Conservation (phyloP, 1,139 yeast genomes). For the Kazachstania sp. region DNA sequence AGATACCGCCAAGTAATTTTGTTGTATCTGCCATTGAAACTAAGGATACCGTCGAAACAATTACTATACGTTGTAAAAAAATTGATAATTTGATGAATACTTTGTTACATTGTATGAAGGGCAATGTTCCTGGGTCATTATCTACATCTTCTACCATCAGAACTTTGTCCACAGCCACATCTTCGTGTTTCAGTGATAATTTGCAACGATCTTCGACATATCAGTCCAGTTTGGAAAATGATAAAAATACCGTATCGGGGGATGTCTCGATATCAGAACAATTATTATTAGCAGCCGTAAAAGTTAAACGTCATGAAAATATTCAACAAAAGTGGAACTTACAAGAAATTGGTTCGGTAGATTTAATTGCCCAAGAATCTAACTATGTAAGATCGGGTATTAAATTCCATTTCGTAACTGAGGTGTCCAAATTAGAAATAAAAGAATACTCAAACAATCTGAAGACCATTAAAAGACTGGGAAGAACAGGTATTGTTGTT, state of each 20-base stretch:
- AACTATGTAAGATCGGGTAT: constrained; percentile 13
- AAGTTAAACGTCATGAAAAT: constrained; percentile 8
- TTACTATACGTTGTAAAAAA: constrained; percentile 19
- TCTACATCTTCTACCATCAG: constrained; percentile 14
- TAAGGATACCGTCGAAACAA: constrained; percentile 4
- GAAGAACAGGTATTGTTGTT: constrained; percentile 22
- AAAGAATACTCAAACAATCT: constrained; percentile 8
- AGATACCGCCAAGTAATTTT: constrained; percentile 15
- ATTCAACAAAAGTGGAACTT: constrained; percentile 8
- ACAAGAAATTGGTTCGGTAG: constrained; percentile 6
- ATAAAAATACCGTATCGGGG: neutral
- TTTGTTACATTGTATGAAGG: constrained; percentile 18
- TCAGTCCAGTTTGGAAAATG: neutral
- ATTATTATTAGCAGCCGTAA: constrained; percentile 7
- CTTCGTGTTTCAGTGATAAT: constrained; percentile 8
- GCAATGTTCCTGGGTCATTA: constrained; percentile 10
- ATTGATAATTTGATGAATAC: constrained; percentile 17
- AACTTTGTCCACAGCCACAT: constrained; percentile 9
- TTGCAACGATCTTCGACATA: constrained; percentile 1
- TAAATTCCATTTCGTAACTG: constrained; percentile 12
- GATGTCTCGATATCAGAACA: neutral
- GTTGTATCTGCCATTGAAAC: constrained; percentile 9
- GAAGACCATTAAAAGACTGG: constrained; percentile 18
- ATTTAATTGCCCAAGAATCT: constrained; percentile 18
- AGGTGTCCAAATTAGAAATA: neutral